These are phyloP conservation scores for Hypoxylon rubiginosum DNA, from an alignment of 2,329 filamentous ascomycete species.

Conservation along the genomic window DNA sequence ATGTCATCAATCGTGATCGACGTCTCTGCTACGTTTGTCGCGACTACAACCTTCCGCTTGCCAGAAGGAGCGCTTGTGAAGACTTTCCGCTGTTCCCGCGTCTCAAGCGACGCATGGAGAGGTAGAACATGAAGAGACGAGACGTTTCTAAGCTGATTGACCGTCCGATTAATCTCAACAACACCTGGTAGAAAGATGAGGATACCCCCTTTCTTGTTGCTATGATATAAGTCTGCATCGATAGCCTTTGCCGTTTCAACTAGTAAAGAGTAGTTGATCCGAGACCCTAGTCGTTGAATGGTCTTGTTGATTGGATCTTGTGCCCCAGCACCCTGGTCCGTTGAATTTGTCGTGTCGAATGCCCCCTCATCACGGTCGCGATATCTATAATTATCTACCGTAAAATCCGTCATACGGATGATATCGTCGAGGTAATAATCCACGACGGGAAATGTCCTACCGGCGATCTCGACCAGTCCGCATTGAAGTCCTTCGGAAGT, in stretches of 20 bases:
- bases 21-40: conserved; percentile 97
- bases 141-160: conserved; percentile 75
- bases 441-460: conserved; percentile 88
- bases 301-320: conserved; percentile 74
- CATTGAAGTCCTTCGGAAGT: conserved; percentile 75
- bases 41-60: conserved; percentile 91
- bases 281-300: conserved; percentile 80
- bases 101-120: conserved; percentile 91
- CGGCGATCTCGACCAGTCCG: conserved; percentile 86
- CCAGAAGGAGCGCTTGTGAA: conserved; percentile 82
- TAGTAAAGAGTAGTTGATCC: conserved; percentile 93
- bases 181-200: conserved; percentile 96
- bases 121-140: conserved; percentile 80
- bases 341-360: conserved; percentile 58
- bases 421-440: conserved; percentile 94
- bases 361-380: conserved; percentile 44
- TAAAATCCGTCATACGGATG: conserved; percentile 82
- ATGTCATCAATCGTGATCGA: conserved; percentile 99
- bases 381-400: conserved; percentile 50
- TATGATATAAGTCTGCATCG: conserved; percentile 77
- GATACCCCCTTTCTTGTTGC: conserved; percentile 83
- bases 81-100: conserved; percentile 87
- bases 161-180: conserved; percentile 87
- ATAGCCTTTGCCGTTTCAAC: conserved; percentile 84
- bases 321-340: conserved; percentile 43